Conservation (phyloP, 345 rosid genomes). For the Cardamine resedifolia region DNA sequence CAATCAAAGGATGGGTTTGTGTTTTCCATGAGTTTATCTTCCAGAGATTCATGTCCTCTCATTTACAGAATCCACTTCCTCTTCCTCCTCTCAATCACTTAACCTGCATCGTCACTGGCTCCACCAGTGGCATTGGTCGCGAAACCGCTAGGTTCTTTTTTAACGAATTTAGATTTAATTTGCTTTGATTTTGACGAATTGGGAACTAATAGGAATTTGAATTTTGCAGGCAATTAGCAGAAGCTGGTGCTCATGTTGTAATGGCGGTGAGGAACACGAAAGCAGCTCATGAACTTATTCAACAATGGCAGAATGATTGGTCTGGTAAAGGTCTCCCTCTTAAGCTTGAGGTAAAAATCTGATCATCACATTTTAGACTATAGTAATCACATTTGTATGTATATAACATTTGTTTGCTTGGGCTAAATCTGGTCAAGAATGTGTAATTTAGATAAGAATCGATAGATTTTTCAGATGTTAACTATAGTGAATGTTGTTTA, state of each 20-base stretch:
- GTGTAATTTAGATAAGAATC: not conserved
- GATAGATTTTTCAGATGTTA: not conserved
- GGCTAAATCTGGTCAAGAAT: slow-evolving; percentile 2
- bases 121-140: slow-evolving; percentile 91
- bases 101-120: slow-evolving; percentile 86
- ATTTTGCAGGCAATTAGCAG: slow-evolving; percentile 68
- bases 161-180: not conserved
- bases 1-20: slow-evolving; percentile 67
- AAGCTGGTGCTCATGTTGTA: slow-evolving; percentile 90
- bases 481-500: not conserved
- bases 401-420: not conserved
- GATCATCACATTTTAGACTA: not conserved
- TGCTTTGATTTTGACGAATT: not conserved
- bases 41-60: slow-evolving; percentile 71
- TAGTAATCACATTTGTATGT: not conserved
- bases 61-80: slow-evolving; percentile 67
- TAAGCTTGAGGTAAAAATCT: slow-evolving; percentile 59
- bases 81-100: slow-evolving; percentile 67
- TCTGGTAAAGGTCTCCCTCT: slow-evolving; percentile 68
- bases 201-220: not conserved
- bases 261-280: slow-evolving; percentile 89
- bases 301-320: slow-evolving; percentile 77
- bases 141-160: slow-evolving; percentile 61
- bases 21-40: slow-evolving; percentile 66
- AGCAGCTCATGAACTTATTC: slow-evolving; percentile 67